Conservation (phyloP, 306 rosid species). For the Crataegus laevigata region DNA sequence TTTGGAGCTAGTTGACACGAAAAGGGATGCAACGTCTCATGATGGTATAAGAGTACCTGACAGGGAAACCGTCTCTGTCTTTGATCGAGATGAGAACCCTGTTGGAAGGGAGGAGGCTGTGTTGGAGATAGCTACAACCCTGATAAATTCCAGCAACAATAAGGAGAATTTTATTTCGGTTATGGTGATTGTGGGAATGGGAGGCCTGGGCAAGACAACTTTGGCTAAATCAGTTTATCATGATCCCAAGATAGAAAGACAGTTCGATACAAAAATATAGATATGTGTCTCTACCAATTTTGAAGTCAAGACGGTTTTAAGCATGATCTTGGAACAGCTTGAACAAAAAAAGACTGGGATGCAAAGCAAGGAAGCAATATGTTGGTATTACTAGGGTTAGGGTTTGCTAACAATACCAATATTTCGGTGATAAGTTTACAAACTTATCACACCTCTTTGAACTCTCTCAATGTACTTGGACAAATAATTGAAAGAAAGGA, state of each 20-base stretch:
- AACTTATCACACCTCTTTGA: too few species aligned
- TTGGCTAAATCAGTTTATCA: too few species aligned
- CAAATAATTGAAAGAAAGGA: too few species aligned
- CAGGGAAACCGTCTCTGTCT: background rate
- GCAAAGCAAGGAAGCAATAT: too few species aligned
- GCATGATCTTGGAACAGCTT: too few species aligned
- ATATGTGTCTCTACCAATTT: constrained; percentile 12
- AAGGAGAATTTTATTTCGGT: background rate
- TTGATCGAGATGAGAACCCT: background rate
- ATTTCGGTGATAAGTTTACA: too few species aligned
- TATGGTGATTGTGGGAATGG: constrained; percentile 15
- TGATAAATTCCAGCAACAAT: background rate
- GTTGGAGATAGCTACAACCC: background rate
- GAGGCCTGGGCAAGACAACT: constrained; percentile 18
- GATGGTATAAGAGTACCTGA: background rate
- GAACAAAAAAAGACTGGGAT: too few species aligned
- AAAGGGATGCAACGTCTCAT: background rate
- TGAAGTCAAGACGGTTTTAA: constrained; percentile 2
- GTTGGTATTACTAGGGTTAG: too few species aligned
- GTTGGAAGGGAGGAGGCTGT: background rate
- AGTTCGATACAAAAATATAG: constrained; percentile 2
- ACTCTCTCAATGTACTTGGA: too few species aligned
- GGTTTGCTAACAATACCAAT: too few species aligned
- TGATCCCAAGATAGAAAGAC: background rate
- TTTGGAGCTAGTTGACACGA: too few species aligned